Percentiles rank a stretch among this genome's conserved stretches.
Conservation (phyloP, 2,329 filamentous ascomycete species). For the Curvularia hawaiiensis region DNA sequence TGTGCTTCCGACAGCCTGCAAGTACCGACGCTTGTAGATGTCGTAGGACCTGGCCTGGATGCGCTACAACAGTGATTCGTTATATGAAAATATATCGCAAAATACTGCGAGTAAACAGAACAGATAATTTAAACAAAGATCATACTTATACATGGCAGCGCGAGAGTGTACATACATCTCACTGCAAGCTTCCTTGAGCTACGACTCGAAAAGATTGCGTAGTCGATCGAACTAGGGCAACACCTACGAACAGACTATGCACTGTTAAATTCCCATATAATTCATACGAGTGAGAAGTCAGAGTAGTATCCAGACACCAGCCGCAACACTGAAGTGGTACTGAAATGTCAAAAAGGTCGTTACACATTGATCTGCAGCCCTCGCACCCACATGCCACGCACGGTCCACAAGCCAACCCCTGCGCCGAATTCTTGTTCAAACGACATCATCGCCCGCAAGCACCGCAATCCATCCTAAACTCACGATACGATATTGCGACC, state of each 20-base stretch:
- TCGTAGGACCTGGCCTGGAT: not conserved
- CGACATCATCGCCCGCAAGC: conserved; percentile 3
- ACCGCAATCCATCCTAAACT: not conserved
- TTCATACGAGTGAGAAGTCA: not conserved
- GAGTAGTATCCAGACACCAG: not conserved
- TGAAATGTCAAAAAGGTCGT: not conserved
- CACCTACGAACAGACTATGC: not conserved
- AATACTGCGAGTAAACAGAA: not conserved
- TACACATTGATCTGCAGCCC: not conserved
- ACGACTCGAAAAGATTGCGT: not conserved
- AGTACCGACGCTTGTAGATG: not conserved
- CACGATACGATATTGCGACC: not conserved
- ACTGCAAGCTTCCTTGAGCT: not conserved
- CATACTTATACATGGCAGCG: not conserved
- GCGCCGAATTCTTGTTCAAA: conserved; percentile 3
- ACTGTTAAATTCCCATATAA: not conserved
- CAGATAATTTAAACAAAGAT: not conserved
- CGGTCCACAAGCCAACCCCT: not conserved
- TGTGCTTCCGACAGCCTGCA: too few relatives aligned
- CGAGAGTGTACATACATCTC: not conserved
- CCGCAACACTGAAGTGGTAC: not conserved
- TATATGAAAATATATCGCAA: not conserved
- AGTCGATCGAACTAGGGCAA: not conserved
- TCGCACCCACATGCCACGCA: not conserved
- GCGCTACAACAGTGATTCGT: not conserved